Conservation (phyloP, 2,329 filamentous ascomycete species). For the Hypoxylon sp. region DNA sequence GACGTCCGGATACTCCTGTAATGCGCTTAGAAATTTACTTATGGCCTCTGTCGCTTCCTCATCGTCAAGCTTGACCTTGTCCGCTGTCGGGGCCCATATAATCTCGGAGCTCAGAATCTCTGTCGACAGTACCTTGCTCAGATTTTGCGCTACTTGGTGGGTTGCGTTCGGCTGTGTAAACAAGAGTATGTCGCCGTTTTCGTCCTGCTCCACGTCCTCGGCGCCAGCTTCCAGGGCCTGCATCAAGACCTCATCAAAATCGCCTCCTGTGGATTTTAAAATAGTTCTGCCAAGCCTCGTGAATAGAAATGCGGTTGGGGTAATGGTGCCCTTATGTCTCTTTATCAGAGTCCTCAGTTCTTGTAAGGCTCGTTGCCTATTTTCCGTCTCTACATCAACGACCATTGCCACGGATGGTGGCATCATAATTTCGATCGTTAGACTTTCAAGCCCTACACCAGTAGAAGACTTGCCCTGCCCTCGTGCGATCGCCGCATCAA, state of each 20-base stretch:
- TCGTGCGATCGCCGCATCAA: constrained; percentile 87
- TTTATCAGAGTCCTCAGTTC: constrained; percentile 81
- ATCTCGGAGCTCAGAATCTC: constrained; percentile 82
- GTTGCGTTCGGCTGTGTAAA: constrained; percentile 77
- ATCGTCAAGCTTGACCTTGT: constrained; percentile 74
- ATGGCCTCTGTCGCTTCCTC: constrained; percentile 69
- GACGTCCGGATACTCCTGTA: constrained; percentile 79
- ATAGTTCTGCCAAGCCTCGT: constrained; percentile 81
- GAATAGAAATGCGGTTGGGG: constrained; percentile 87
- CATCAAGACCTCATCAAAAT: constrained; percentile 79
- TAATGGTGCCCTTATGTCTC: constrained; percentile 75
- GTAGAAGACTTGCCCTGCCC: constrained; percentile 85
- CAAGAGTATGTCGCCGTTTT: constrained; percentile 77
- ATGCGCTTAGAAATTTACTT: constrained; percentile 67
- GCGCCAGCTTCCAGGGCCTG: constrained; percentile 87
- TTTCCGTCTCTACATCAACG: constrained; percentile 88
- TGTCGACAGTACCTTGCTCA: constrained; percentile 74
- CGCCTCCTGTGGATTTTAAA: constrained; percentile 66
- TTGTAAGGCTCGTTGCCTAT: constrained; percentile 77
- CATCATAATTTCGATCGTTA: constrained; percentile 85
- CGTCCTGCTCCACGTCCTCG: constrained; percentile 76
- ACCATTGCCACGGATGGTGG: constrained; percentile 82
- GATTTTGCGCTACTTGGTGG: constrained; percentile 71
- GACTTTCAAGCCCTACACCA: constrained; percentile 80
- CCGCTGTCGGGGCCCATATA: constrained; percentile 85